Conservation (phyloP, 1,284 basidiomycete species). For the Sanguinoderma infundibulare region DNA sequence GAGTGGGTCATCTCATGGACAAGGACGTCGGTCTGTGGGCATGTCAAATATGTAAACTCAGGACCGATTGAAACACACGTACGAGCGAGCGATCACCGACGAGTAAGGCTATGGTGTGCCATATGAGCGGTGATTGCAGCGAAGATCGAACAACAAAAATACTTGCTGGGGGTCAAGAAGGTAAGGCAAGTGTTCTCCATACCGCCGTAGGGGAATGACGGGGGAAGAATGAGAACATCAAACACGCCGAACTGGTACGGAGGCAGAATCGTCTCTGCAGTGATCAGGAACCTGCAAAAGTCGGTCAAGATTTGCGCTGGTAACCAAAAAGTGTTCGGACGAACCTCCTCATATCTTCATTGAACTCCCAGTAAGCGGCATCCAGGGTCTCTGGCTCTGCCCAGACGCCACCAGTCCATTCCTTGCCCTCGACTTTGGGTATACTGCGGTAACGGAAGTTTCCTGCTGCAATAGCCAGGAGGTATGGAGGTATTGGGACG, state of each 20-base stretch:
- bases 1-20: conserved; percentile 82
- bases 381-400: conserved; percentile 87
- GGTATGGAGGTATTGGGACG: conserved; percentile 83
- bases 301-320: background rate
- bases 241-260: conserved; percentile 90
- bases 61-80: background rate
- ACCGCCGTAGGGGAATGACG: conserved; percentile 93
- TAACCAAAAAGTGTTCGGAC: conserved; percentile 2
- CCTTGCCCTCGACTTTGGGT: conserved; percentile 58
- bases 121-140: background rate
- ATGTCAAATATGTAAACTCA: background rate
- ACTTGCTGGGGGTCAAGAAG: conserved; percentile 85
- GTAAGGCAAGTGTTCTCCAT: conserved; percentile 89
- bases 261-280: conserved; percentile 76
- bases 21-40: conserved; percentile 65
- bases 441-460: conserved; percentile 81
- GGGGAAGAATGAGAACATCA: conserved; percentile 91
- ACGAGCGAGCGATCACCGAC: conserved; percentile 86
- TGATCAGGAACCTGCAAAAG: conserved; percentile 66
- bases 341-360: conserved; percentile 79
- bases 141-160: background rate
- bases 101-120: conserved; percentile 62
- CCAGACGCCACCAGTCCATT: conserved; percentile 88
- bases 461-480: conserved; percentile 87
- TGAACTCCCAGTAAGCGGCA: conserved; percentile 86